Evolutionary conservation across 805 yeast species (phyloP).

Genomic region (Myxozyma lipomycoides): DNA sequence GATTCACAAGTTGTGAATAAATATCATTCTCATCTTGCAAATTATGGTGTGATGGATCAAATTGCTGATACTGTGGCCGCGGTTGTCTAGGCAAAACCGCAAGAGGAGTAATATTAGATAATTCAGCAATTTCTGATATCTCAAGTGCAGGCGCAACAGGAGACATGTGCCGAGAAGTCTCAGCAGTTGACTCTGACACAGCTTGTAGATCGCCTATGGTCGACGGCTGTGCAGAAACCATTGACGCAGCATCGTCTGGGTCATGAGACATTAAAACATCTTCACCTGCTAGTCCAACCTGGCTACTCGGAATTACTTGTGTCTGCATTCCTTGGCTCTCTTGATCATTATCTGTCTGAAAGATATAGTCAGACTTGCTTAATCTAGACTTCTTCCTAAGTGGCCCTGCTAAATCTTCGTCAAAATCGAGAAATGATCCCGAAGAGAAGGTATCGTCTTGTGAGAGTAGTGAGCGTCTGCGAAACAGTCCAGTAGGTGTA

Average conservation of each 20-base stretch:
- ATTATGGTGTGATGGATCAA: neutral
- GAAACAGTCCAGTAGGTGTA: conserved; percentile 17
- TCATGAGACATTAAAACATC: neutral
- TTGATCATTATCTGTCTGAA: no score
- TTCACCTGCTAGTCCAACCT: conserved; percentile 5
- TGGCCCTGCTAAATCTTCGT: conserved; percentile 25
- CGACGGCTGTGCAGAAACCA: neutral
- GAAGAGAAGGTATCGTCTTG: conserved; percentile 23
- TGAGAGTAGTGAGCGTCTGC: conserved; percentile 20
- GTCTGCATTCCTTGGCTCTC: neutral
- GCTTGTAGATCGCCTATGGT: neutral
- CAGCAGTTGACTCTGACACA: neutral
- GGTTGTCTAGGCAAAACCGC: neutral
- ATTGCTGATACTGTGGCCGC: neutral
- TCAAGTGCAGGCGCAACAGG: neutral
- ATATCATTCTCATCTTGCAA: conserved; percentile 19
- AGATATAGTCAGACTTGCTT: neutral
- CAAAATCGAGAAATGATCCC: conserved; percentile 24
- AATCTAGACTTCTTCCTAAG: conserved; percentile 17
- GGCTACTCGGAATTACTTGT: no score
- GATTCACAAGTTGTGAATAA: conserved; percentile 15
- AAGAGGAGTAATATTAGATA: neutral
- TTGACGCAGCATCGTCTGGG: neutral
- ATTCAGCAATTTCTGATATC: neutral
- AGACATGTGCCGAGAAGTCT: neutral